Conservation (phyloP, 1,284 basidiomycete genomes). For the Trichosporon sp. region DNA sequence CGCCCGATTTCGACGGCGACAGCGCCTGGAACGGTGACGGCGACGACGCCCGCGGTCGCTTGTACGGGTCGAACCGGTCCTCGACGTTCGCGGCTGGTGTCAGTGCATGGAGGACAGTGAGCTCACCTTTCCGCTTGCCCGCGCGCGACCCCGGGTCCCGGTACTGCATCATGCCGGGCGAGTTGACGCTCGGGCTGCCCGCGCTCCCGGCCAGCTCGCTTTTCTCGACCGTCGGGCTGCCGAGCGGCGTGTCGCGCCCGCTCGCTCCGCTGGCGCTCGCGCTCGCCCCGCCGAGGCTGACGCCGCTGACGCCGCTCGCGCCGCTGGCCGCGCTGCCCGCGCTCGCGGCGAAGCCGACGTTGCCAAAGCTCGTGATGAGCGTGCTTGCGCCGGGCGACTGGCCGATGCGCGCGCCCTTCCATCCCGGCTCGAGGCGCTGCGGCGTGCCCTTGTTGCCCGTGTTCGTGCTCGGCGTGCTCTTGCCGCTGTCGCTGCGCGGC, state of each 20-base stretch:
- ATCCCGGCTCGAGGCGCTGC: not conserved
- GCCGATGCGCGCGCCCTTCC: not conserved
- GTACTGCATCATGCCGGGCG: conserved; percentile 45
- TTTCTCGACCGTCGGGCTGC: conserved; percentile 40
- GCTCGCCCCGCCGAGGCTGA: too few relatives aligned
- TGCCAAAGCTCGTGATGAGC: conserved; percentile 3
- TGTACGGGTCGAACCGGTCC: conserved; percentile 48
- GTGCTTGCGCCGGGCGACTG: not conserved
- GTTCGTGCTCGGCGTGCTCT: conserved; percentile 15
- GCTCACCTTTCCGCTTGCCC: conserved; percentile 44
- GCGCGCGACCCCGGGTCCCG: conserved; percentile 38
- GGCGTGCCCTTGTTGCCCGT: not conserved
- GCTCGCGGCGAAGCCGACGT: not conserved
- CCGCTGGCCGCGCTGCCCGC: not conserved
- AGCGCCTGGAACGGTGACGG: conserved; percentile 36
- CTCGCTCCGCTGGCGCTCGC: conserved; percentile 2
- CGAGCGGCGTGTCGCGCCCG: conserved; percentile 34
- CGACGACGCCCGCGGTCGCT: conserved; percentile 41
- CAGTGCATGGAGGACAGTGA: not conserved
- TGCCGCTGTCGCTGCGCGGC: conserved; percentile 13
- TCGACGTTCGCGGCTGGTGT: conserved; percentile 27
- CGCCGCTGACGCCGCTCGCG: too few relatives aligned
- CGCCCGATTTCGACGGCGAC: conserved; percentile 33
- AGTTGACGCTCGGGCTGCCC: conserved; percentile 7
- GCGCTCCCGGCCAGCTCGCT: conserved; percentile 25